These are phyloP conservation scores for Collybia mongolica DNA, from an alignment of 768 basidiomycete species.

Conservation along the genomic window DNA sequence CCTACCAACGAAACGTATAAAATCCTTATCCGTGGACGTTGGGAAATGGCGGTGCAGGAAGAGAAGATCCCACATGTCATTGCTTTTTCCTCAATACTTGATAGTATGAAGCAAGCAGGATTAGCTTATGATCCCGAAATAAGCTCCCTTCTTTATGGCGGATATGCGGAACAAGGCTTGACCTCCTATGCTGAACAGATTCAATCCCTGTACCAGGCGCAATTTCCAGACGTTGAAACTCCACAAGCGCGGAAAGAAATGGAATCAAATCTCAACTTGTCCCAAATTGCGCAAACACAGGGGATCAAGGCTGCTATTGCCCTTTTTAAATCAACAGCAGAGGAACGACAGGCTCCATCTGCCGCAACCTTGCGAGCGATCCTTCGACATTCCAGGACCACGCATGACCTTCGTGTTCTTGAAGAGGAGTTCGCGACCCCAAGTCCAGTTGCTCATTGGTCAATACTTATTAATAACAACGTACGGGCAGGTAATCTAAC, in stretches of 20 bases:
- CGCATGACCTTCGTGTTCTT: slow-evolving; percentile 40
- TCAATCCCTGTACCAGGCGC: slow-evolving; percentile 32
- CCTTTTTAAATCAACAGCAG: slow-evolving; percentile 29
- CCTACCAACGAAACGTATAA: slow-evolving; percentile 47
- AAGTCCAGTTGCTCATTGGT: slow-evolving; percentile 49
- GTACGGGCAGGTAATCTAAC: slow-evolving; percentile 33
- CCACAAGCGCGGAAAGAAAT: slow-evolving; percentile 12
- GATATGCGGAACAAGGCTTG: slow-evolving; percentile 40
- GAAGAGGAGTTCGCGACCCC: slow-evolving; percentile 38
- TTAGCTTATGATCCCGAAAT: slow-evolving; percentile 44
- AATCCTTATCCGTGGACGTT: slow-evolving; percentile 45
- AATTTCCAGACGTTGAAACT: slow-evolving; percentile 18
- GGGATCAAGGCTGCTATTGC: slow-evolving; percentile 33
- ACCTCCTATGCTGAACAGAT: slow-evolving; percentile 35
- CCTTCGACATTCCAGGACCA: slow-evolving; percentile 36
- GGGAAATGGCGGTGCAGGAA: slow-evolving; percentile 26
- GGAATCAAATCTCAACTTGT: slow-evolving; percentile 12
- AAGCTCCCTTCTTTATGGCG: slow-evolving; percentile 36
- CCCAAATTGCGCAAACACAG: slow-evolving; percentile 15
- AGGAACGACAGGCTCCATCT: slow-evolving; percentile 28
- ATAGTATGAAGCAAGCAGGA: slow-evolving; percentile 43
- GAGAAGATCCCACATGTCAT: slow-evolving; percentile 25
- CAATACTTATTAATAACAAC: slow-evolving; percentile 52
- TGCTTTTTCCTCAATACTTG: slow-evolving; percentile 40
- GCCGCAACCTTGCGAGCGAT: slow-evolving; percentile 36